These are phyloP conservation scores for Mycena epipterygia DNA, from an alignment of 768 basidiomycete genomes.

Conservation along the genomic window DNA sequence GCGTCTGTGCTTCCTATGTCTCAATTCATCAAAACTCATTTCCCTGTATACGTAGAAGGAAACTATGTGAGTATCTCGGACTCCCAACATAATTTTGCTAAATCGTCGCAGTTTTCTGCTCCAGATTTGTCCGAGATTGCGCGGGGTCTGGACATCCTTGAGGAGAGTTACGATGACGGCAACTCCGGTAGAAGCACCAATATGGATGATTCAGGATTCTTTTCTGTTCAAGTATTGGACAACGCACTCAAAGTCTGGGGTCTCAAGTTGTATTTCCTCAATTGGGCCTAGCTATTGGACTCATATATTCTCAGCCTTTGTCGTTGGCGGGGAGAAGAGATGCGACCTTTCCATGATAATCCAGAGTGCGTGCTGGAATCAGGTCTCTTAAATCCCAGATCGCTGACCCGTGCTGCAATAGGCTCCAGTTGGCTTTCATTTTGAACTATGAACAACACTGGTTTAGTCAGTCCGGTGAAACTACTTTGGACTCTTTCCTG, in stretches of 20 bases:
- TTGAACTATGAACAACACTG: slow-evolving; percentile 91
- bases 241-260: slow-evolving; percentile 89
- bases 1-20: slow-evolving; percentile 62
- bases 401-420: slow-evolving; percentile 46
- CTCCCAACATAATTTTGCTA: slow-evolving; percentile 3
- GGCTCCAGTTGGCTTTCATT: slow-evolving; percentile 88
- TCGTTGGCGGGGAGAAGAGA: slow-evolving; percentile 87
- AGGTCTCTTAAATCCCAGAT: neutral
- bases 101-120: slow-evolving; percentile 72
- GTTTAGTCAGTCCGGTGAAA: slow-evolving; percentile 70
- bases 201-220: slow-evolving; percentile 96
- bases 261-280: slow-evolving; percentile 65
- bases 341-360: slow-evolving; percentile 79
- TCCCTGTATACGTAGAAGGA: slow-evolving; percentile 49
- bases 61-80: slow-evolving; percentile 54
- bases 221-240: slow-evolving; percentile 92
- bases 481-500: neutral
- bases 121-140: slow-evolving; percentile 86
- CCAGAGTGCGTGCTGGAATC: slow-evolving; percentile 72
- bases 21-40: slow-evolving; percentile 22
- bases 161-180: slow-evolving; percentile 68
- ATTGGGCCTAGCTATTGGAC: neutral
- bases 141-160: slow-evolving; percentile 73
- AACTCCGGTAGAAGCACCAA: slow-evolving; percentile 72
- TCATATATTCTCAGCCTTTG: slow-evolving; percentile 66